Conservation (phyloP, 352 stramenopile genomes). For the Pythium periplocum region DNA sequence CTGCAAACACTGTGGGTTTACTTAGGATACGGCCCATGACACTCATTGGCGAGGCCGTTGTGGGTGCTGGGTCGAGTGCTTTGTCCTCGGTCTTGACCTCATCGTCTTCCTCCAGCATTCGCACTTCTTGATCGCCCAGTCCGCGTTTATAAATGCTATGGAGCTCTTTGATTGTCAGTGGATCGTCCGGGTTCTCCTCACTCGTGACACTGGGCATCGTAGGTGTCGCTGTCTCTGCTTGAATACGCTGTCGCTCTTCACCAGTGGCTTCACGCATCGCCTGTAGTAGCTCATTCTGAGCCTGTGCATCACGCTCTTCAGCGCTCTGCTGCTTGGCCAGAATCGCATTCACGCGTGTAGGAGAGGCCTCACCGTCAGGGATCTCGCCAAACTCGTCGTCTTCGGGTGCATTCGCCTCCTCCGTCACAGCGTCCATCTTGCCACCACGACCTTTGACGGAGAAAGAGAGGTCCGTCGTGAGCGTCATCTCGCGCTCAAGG, state of each 20-base stretch:
- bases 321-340: constrained; percentile 9
- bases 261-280: constrained; percentile 11
- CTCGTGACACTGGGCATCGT: background rate
- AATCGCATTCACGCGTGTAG: constrained; percentile 12
- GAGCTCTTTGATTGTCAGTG: constrained; percentile 55
- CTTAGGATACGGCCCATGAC: constrained; percentile 44
- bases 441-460: background rate
- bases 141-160: constrained; percentile 81
- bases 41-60: constrained; percentile 12
- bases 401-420: background rate
- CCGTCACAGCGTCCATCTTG: constrained; percentile 1
- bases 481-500: constrained; percentile 17
- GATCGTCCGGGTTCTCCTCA: constrained; percentile 10
- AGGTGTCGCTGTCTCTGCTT: background rate
- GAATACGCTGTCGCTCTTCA: constrained; percentile 8
- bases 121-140: constrained; percentile 62
- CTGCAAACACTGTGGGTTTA: constrained; percentile 21
- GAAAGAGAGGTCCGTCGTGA: constrained; percentile 9
- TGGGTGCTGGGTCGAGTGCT: background rate
- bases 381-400: constrained; percentile 20
- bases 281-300: constrained; percentile 4
- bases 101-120: constrained; percentile 33
- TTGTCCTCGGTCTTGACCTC: constrained; percentile 1
- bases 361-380: constrained; percentile 4
- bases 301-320: background rate